phyloP scores from a whole-genome alignment of 2,329 filamentous ascomycete genomes.

The Claviceps monticola region DNA sequence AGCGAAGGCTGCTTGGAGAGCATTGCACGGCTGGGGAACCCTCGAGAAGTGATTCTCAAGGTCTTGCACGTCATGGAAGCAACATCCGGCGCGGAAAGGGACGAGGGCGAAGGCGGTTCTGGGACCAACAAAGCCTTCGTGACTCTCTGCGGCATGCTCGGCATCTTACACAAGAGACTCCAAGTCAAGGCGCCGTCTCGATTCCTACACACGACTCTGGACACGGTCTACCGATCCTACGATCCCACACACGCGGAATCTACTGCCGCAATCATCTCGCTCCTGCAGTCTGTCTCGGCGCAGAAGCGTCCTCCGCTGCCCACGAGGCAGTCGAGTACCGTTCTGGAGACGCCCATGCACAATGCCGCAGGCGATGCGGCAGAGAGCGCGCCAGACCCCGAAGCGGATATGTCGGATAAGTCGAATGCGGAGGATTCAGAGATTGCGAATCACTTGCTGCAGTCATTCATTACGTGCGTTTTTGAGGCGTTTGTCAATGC shows the following conservation, averaged over 20 bases:
- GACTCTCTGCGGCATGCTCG: slow-evolving; percentile 55
- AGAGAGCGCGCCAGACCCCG: slow-evolving; percentile 47
- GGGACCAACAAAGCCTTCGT: slow-evolving; percentile 43
- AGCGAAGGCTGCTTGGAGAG: slow-evolving; percentile 60
- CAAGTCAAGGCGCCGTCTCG: slow-evolving; percentile 66
- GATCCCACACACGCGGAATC: slow-evolving; percentile 49
- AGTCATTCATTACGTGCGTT: slow-evolving; percentile 66
- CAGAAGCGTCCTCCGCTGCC: slow-evolving; percentile 51
- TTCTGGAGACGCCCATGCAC: slow-evolving; percentile 39
- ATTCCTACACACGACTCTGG: slow-evolving; percentile 64
- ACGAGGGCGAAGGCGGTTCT: slow-evolving; percentile 23
- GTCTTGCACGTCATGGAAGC: slow-evolving; percentile 59
- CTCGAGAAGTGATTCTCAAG: slow-evolving; percentile 69
- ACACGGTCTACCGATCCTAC: slow-evolving; percentile 56
- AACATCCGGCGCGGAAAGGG: slow-evolving; percentile 19
- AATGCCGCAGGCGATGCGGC: slow-evolving; percentile 39
- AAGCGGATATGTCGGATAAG: slow-evolving; percentile 27
- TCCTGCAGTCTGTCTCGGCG: slow-evolving; percentile 55
- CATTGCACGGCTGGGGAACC: slow-evolving; percentile 65
- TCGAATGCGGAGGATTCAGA: slow-evolving; percentile 41
- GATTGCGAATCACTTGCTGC: slow-evolving; percentile 50
- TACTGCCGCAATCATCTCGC: slow-evolving; percentile 55
- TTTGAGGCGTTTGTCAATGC: slow-evolving; percentile 58
- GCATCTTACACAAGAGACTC: slow-evolving; percentile 59
- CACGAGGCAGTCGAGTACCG: slow-evolving; percentile 42